These are phyloP conservation scores for Earliella scabrosa DNA, from an alignment of 1,284 basidiomycete genomes.

Conservation along the genomic window DNA sequence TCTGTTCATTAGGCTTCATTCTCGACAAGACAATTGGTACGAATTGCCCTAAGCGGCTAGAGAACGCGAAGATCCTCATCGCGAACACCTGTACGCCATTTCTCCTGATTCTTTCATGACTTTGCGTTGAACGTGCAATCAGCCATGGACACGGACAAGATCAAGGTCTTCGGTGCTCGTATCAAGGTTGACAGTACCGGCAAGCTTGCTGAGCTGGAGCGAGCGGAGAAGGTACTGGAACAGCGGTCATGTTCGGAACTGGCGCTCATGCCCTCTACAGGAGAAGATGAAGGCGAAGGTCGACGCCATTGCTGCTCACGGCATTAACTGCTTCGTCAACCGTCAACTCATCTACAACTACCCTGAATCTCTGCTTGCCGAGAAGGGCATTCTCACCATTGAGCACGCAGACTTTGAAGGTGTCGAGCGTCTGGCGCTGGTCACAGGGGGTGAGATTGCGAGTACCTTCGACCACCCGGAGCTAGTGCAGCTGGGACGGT, in stretches of 20 bases:
- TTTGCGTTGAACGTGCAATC: background rate
- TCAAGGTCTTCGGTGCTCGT: slow-evolving; percentile 98
- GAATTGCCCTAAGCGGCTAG: slow-evolving; percentile 93
- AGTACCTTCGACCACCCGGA: slow-evolving; percentile 96
- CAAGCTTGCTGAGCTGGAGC: slow-evolving; percentile 97
- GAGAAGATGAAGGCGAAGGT: slow-evolving; percentile 99
- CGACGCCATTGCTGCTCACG: slow-evolving; percentile 91
- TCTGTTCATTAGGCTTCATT: slow-evolving; percentile 78
- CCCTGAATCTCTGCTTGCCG: slow-evolving; percentile 92
- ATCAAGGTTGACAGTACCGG: slow-evolving; percentile 96
- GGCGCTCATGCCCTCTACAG: slow-evolving; percentile 38
- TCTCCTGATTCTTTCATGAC: background rate
- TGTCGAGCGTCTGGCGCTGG: slow-evolving; percentile 93
- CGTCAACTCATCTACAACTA: slow-evolving; percentile 99
- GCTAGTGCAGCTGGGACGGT: slow-evolving; percentile 91
- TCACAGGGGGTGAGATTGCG: slow-evolving; percentile 98
- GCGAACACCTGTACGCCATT: slow-evolving; percentile 87
- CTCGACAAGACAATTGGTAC: slow-evolving; percentile 96
- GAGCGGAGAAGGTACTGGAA: slow-evolving; percentile 79
- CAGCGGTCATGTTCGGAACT: background rate
- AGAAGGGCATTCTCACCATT: slow-evolving; percentile 94
- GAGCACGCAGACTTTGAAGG: slow-evolving; percentile 99
- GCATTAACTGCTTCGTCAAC: slow-evolving; percentile 98
- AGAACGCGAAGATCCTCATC: slow-evolving; percentile 96
- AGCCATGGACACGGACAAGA: slow-evolving; percentile 99